These are phyloP conservation scores for Hypomontagnella monticulosa DNA, from an alignment of 495 filamentous ascomycete species.

Conservation along the genomic window DNA sequence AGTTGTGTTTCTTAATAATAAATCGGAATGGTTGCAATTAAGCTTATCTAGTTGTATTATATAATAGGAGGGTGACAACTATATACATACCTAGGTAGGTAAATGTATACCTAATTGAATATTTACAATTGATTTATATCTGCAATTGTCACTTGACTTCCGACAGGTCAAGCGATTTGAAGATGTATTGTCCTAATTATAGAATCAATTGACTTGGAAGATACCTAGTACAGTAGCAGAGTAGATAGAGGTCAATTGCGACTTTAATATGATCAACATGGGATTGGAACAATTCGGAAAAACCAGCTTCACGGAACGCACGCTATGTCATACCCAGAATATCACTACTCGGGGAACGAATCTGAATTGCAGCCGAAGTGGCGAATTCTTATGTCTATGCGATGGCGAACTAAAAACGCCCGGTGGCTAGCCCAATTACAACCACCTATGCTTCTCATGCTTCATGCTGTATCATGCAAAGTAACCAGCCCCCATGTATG, in stretches of 20 bases:
- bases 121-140: no score
- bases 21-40: no score
- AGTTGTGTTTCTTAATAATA: neutral
- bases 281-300: slow-evolving; percentile 1
- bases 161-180: no score
- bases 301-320: slow-evolving; percentile 10
- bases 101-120: no score
- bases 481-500: slow-evolving; percentile 35
- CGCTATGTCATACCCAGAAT: neutral
- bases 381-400: slow-evolving; percentile 15
- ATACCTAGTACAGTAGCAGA: neutral
- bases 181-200: no score
- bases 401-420: slow-evolving; percentile 22
- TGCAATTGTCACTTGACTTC: no score
- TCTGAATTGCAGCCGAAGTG: slow-evolving; percentile 8
- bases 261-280: neutral
- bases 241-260: neutral
- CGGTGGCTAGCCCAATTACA: slow-evolving; percentile 12
- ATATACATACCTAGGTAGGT: no score
- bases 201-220: neutral
- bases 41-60: no score
- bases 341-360: slow-evolving; percentile 3
- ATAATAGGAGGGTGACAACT: no score
- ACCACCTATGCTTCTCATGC: slow-evolving; percentile 27
- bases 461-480: slow-evolving; percentile 39